A percentile compares a stretch with the other conserved stretches of the same genome.
phyloP scores from a whole-genome alignment of 1,284 basidiomycete species.

The Gomphus bonarii region DNA sequence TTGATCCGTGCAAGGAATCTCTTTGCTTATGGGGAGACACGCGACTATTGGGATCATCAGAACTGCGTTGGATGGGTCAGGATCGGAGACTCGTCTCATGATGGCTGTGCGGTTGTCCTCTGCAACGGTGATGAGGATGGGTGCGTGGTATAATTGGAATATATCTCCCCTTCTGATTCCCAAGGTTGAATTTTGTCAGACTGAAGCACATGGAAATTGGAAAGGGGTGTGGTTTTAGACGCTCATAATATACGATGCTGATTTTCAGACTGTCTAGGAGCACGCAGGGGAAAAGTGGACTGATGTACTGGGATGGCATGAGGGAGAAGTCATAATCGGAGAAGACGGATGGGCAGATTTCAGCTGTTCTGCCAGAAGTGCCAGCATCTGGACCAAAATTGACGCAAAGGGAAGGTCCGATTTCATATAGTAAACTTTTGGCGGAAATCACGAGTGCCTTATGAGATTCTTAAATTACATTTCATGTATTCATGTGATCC shows the following conservation, averaged over 20 bases:
- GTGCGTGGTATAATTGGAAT: slow-evolving; percentile 11
- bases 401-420: slow-evolving; percentile 29
- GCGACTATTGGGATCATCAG: slow-evolving; percentile 38
- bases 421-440: neutral
- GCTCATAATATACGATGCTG: neutral
- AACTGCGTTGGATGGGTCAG: slow-evolving; percentile 34
- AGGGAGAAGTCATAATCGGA: slow-evolving; percentile 38
- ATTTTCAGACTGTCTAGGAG: slow-evolving; percentile 16
- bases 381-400: slow-evolving; percentile 37
- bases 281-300: slow-evolving; percentile 44
- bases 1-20: slow-evolving; percentile 37
- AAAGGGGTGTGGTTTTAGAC: slow-evolving; percentile 14
- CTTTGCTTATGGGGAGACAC: slow-evolving; percentile 39
- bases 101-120: slow-evolving; percentile 35
- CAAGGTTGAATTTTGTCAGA: neutral
- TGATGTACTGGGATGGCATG: slow-evolving; percentile 42
- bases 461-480: neutral
- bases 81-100: slow-evolving; percentile 33
- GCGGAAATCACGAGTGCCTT: neutral
- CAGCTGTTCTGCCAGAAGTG: slow-evolving; percentile 30
- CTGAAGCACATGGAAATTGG: slow-evolving; percentile 36
- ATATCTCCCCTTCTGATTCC: neutral
- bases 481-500: neutral
- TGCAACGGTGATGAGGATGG: slow-evolving; percentile 26
- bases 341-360: slow-evolving; percentile 47